Evolutionary conservation across 352 stramenopile species (phyloP).

Genomic region (Elongisporangium undulatum): DNA sequence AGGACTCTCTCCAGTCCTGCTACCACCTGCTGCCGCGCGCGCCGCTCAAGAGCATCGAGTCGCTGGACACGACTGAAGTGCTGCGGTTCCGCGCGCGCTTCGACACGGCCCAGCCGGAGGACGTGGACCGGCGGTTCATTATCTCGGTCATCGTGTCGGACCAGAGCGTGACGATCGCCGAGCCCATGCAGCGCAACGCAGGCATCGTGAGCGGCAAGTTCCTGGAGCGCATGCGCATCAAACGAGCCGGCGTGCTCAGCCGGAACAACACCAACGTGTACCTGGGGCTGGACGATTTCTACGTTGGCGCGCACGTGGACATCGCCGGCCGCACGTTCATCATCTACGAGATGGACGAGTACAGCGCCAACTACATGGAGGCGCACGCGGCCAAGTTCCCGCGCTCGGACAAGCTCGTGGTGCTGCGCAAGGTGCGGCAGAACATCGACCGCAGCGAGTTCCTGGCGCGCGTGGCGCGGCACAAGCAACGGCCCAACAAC

Average conservation of each 20-base stretch:
- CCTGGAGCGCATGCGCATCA: slow-evolving; percentile 65
- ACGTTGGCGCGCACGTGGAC: slow-evolving; percentile 56
- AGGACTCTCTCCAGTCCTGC: slow-evolving; percentile 88
- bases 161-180: slow-evolving; percentile 69
- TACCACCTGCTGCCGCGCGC: slow-evolving; percentile 80
- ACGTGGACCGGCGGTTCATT: slow-evolving; percentile 70
- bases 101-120: slow-evolving; percentile 60
- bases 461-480: slow-evolving; percentile 19
- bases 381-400: slow-evolving; percentile 50
- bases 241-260: slow-evolving; percentile 32
- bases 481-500: slow-evolving; percentile 23
- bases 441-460: slow-evolving; percentile 29
- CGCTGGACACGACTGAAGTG: slow-evolving; percentile 69
- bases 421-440: slow-evolving; percentile 53
- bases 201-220: slow-evolving; percentile 75
- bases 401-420: slow-evolving; percentile 55
- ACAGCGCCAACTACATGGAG: slow-evolving; percentile 84
- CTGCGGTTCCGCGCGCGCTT: slow-evolving; percentile 74
- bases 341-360: slow-evolving; percentile 83
- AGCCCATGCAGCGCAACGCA: slow-evolving; percentile 72
- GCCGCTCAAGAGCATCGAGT: slow-evolving; percentile 83
- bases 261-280: slow-evolving; percentile 34
- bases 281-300: slow-evolving; percentile 69
- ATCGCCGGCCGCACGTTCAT: slow-evolving; percentile 66
- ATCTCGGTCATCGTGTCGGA: slow-evolving; percentile 75